These are phyloP conservation scores for Tulasnella sp. DNA, from an alignment of 768 basidiomycete species.

Conservation along the genomic window DNA sequence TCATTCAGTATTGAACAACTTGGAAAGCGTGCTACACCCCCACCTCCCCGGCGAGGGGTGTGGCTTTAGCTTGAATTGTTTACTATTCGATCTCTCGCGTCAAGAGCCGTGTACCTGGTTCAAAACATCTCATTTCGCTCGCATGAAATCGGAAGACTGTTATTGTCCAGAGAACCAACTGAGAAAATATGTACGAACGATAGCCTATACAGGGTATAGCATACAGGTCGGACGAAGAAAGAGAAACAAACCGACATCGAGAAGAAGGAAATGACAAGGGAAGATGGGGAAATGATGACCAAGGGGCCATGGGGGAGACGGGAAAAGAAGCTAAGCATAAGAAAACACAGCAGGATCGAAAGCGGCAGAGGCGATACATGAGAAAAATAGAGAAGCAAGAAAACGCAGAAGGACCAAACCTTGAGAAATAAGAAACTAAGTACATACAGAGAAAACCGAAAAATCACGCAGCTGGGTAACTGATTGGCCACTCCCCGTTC, in stretches of 20 bases:
- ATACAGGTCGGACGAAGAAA: not conserved
- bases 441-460: not conserved
- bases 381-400: not conserved
- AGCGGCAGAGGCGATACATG: not conserved
- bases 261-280: not conserved
- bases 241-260: not conserved
- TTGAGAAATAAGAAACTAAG: not conserved
- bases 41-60: too few relatives aligned
- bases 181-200: not conserved
- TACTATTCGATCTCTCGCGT: too few relatives aligned
- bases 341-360: not conserved
- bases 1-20: too few relatives aligned
- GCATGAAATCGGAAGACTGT: too few relatives aligned
- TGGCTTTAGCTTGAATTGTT: too few relatives aligned
- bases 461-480: not conserved
- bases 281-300: not conserved
- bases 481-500: conserved; percentile 15
- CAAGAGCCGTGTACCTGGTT: too few relatives aligned
- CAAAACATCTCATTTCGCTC: too few relatives aligned
- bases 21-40: too few relatives aligned
- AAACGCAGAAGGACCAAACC: not conserved
- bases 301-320: not conserved
- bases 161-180: not conserved
- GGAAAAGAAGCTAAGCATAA: not conserved
- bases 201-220: not conserved